Base-by-base conservation (phyloP, 805 yeast genomes). In the Starmerella geochares region DNA sequence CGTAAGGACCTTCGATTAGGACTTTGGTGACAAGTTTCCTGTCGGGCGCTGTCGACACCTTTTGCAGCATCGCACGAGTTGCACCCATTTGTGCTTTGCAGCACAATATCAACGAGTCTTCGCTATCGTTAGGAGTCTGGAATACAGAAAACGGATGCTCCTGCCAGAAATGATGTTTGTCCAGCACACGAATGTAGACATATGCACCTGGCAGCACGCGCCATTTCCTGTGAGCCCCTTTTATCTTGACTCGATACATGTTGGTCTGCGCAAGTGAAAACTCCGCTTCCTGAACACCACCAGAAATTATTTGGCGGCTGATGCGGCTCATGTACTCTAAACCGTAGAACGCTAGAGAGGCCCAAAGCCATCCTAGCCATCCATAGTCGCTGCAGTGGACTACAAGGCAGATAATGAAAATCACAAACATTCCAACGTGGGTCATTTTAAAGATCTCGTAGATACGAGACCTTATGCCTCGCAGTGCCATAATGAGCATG, bases 101-200 rank as follows among this genome's bases (percentile, higher is more conserved):
- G 50, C 71, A 67, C 42, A 79, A 69, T 19, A 73, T 72, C 52
- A 72, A 68, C 64, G 45, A 69, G 65, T 20, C 66, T 61, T 11
- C 62, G 61, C 1, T 71, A 58, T 46, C 57, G 49, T 39, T 71
- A 65, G 38, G 70, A 63, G 46, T 47, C 28, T 56, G 60, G 47
- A 57, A 61, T 3, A 64, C 50, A 4, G 87, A 79, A 63, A 83
- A 82, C 2, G 90, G 90, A 61, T 83, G 87, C 4, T 81, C 75
- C 60, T 83, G 86, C 81, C 82, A 81, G 62, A 80, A 77, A 32
- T 73, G 67, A 5, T 67, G 61, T 21, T 72, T 69, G 46, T 76
- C 69, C 49, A 80, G 56, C 45, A 80, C 69, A 61, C 79, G 72
- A 31, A 84, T 64, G 60, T 71, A 82, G 1, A 73, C 78, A 61